Conservation (phyloP, 2,329 filamentous ascomycete genomes). For the Clarireedia paspali region DNA sequence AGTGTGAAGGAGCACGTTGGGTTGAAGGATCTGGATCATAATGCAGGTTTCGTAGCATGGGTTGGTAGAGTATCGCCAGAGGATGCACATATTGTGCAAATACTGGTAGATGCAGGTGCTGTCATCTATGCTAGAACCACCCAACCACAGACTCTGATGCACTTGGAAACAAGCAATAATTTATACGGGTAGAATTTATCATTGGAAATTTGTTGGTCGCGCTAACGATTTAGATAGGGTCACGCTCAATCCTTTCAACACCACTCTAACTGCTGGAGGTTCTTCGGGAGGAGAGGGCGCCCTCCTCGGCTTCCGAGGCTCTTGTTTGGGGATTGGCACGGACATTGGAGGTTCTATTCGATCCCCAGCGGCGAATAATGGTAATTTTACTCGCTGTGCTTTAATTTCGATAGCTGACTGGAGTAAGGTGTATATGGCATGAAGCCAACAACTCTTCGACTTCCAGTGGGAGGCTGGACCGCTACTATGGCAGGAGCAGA, state of each 20-base stretch:
- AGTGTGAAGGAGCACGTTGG: conserved; percentile 45
- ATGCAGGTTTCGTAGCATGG: conserved; percentile 42
- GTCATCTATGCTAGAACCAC: conserved; percentile 47
- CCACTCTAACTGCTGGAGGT: conserved; percentile 42
- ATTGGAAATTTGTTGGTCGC: too few species aligned
- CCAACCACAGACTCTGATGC: conserved; percentile 47
- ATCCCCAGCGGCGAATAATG: conserved; percentile 39
- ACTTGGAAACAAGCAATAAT: conserved; percentile 43
- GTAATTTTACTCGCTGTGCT: conserved; percentile 14
- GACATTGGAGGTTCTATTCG: conserved; percentile 46
- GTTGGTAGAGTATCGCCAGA: conserved; percentile 37
- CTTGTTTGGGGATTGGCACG: conserved; percentile 45
- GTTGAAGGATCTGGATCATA: conserved; percentile 40
- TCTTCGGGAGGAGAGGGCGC: conserved; percentile 51
- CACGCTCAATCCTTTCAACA: conserved; percentile 48
- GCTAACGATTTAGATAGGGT: conserved; percentile 29
- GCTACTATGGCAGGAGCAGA: conserved; percentile 23
- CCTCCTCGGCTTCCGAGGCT: conserved; percentile 43
- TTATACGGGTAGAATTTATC: conserved; percentile 33
- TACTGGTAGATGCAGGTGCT: conserved; percentile 39
- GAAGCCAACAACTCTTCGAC: conserved; percentile 24
- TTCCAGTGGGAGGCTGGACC: conserved; percentile 19
- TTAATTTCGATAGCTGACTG: conserved; percentile 8
- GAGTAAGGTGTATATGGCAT: conserved; percentile 25
- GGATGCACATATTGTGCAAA: conserved; percentile 40